Percentiles rank a stretch among this genome's conserved stretches.
phyloP scores from a whole-genome alignment of 169 alveolate species.

The Prorocentrum cordatum region DNA sequence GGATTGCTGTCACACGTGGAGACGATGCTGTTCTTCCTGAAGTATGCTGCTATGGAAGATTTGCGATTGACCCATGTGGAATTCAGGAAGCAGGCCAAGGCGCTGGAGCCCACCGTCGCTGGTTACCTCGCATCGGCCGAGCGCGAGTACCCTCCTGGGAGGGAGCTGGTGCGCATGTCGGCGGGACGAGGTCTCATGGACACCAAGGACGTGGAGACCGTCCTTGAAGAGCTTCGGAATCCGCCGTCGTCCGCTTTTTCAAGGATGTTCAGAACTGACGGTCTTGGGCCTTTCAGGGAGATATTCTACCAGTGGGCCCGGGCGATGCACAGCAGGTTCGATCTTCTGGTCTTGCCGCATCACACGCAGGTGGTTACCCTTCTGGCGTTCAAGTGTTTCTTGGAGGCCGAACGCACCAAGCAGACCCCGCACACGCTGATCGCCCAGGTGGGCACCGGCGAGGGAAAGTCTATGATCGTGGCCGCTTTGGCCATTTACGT shows the following conservation, averaged over 20 bases:
- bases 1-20: neutral
- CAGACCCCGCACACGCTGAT: no score
- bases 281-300: neutral
- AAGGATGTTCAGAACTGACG: no score
- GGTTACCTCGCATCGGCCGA: no score
- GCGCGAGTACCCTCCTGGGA: no score
- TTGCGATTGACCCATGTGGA: neutral
- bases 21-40: neutral
- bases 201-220: no score
- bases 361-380: neutral
- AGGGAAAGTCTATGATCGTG: neutral
- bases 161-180: no score
- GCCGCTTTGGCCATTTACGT: neutral
- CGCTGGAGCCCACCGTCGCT: no score
- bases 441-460: neutral
- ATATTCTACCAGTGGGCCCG: neutral
- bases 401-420: neutral
- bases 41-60: neutral
- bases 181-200: no score
- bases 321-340: neutral
- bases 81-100: neutral
- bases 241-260: no score
- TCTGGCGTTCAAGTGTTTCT: neutral
- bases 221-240: no score
- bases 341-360: neutral